These are phyloP conservation scores for Aquilaria malaccensis DNA, from an alignment of 345 rosid species.

Conservation along the genomic window DNA sequence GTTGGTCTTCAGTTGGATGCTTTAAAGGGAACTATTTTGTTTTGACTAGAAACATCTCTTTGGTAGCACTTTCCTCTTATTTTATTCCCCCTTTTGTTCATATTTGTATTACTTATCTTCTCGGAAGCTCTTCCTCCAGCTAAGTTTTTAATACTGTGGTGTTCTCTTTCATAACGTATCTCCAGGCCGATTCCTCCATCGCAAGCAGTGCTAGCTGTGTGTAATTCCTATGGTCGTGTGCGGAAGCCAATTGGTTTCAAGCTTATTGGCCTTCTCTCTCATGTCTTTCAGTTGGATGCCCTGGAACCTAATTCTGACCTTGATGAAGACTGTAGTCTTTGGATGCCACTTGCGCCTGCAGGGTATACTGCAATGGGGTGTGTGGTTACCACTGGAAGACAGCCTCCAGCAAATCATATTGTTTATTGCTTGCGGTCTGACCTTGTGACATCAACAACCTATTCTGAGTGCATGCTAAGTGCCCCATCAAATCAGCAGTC, in stretches of 20 bases:
- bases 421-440: conserved; percentile 93
- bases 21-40: no score
- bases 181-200: conserved; percentile 96
- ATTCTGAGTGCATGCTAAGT: conserved; percentile 74
- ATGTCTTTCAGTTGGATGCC: conserved; percentile 41
- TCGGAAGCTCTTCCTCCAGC: no score
- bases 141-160: neutral
- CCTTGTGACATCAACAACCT: conserved; percentile 80
- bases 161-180: conserved; percentile 17
- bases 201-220: conserved; percentile 87
- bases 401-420: conserved; percentile 74
- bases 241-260: conserved; percentile 75
- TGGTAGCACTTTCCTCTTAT: no score
- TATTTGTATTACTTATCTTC: no score
- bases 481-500: conserved; percentile 35
- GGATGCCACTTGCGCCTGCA: conserved; percentile 94
- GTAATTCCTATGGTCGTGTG: conserved; percentile 94
- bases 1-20: no score
- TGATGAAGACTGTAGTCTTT: conserved; percentile 69
- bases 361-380: conserved; percentile 89
- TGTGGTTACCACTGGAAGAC: conserved; percentile 75
- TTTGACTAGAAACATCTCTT: no score
- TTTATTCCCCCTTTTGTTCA: no score
- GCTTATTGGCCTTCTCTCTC: conserved; percentile 60
- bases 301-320: conserved; percentile 27